These are phyloP conservation scores for Mortierella sp. DNA, from an alignment of 371 early-diverging fungal genomes.

Conservation along the genomic window DNA sequence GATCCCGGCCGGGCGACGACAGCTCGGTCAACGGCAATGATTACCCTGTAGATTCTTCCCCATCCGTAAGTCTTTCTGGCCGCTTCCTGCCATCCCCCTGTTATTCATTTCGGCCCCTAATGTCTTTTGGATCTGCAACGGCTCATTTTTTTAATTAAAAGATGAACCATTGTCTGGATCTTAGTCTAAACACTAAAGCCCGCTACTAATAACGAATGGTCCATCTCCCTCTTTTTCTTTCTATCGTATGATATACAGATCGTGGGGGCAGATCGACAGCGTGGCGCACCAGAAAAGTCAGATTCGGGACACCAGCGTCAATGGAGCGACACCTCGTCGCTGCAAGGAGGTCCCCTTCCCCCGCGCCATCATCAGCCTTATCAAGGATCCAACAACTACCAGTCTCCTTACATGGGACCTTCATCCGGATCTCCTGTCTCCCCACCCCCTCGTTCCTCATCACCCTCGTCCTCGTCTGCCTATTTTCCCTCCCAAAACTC, in stretches of 20 bases:
- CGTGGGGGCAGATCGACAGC: constrained; percentile 12
- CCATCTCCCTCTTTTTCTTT: background rate
- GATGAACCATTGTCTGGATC: background rate
- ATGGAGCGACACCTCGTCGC: constrained; percentile 55
- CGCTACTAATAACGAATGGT: constrained; percentile 7
- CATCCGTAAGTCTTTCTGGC: constrained; percentile 11
- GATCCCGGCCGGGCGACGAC: constrained; percentile 22
- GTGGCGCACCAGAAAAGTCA: constrained; percentile 7
- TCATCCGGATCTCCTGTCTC: constrained; percentile 39
- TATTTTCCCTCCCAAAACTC: constrained; percentile 27
- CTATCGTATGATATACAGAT: background rate
- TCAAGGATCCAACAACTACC: constrained; percentile 25
- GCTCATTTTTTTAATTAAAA: background rate
- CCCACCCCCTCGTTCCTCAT: constrained; percentile 39
- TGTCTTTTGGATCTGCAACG: background rate
- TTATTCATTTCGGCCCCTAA: background rate
- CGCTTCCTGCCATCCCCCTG: background rate
- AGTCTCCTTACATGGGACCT: constrained; percentile 53
- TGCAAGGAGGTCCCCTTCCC: constrained; percentile 29
- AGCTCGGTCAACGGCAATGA: background rate
- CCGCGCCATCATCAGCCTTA: constrained; percentile 28
- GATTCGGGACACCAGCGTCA: constrained; percentile 36
- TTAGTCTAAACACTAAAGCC: background rate
- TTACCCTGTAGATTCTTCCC: constrained; percentile 12
- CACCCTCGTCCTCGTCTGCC: constrained; percentile 32